Base-by-base conservation (phyloP, 1,284 basidiomycete genomes). In the Flammula alnicola region DNA sequence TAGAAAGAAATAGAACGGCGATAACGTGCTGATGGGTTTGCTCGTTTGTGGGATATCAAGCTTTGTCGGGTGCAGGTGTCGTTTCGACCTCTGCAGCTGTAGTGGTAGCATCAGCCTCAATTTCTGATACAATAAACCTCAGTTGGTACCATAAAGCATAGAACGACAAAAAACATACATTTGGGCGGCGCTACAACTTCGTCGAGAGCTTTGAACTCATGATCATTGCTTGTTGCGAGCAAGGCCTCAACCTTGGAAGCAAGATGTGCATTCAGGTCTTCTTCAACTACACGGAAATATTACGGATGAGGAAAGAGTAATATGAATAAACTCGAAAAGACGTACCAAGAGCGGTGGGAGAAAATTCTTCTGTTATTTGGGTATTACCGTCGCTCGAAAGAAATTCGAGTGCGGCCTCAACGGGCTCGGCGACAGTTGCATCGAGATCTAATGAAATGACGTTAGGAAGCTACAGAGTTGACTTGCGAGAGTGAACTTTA, bases 361-460 rank as follows among this genome's bases (percentile, higher is more conserved):
- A 47, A 14, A 47, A 29, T 11, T 35, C 36, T 12, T 35, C 38
- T 4, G 22, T 27, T 4, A 39, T 19, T 32, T 47, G 44, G 0
- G 44, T 47, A 20, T 30, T 38, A 16, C 31, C 44, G 12, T 47
- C 44, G 14, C 44, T 39, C 44, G 36, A 47, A 6, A 37, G 26
- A 38, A 37, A 47, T n/a, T n/a, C n/a, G n/a, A n/a, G n/a, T n/a
- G n/a, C n/a, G n/a, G n/a, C n/a, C n/a, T n/a, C n/a, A n/a, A n/a
- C n/a, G n/a, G n/a, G n/a, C n/a, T n/a, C n/a, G n/a, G n/a, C n/a
- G n/a, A n/a, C n/a, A n/a, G n/a, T n/a, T n/a, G n/a, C n/a, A n/a
- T n/a, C n/a, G n/a, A n/a, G n/a, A n/a, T n/a, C n/a, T n/a, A n/a
- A n/a, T n/a, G n/a, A n/a, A n/a, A n/a, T n/a, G n/a, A n/a, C n/a